Conservation (phyloP, 352 stramenopile species). For the Globisporangium barbulae region DNA sequence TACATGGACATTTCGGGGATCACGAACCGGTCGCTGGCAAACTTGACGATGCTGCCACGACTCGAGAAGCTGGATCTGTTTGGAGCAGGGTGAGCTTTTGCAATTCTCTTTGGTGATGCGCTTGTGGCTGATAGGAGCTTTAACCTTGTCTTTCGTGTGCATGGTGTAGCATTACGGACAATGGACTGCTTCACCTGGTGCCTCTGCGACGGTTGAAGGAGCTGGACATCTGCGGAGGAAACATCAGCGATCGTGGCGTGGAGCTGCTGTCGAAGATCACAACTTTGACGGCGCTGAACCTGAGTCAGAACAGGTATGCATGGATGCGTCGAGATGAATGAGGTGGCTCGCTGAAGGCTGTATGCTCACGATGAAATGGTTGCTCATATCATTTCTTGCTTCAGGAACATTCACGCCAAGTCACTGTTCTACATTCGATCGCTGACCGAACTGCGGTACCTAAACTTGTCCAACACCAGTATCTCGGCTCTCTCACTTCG, state of each 20-base stretch:
- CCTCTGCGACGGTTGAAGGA: constrained; percentile 48
- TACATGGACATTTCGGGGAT: constrained; percentile 61
- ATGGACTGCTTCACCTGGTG: constrained; percentile 58
- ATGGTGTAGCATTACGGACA: constrained; percentile 57
- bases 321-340: background rate
- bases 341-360: background rate
- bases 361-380: background rate
- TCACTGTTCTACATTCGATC: constrained; percentile 55
- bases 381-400: background rate
- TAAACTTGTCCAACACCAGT: constrained; percentile 79
- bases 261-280: constrained; percentile 75
- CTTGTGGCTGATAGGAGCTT: background rate
- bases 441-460: constrained; percentile 49
- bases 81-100: constrained; percentile 49
- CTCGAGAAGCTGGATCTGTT: constrained; percentile 73
- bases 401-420: constrained; percentile 71
- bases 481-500: constrained; percentile 65
- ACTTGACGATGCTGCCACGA: constrained; percentile 46
- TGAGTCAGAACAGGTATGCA: constrained; percentile 74
- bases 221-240: constrained; percentile 64
- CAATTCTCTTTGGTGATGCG: background rate
- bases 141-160: background rate
- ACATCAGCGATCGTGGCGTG: constrained; percentile 65
- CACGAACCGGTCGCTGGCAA: constrained; percentile 55
- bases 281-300: constrained; percentile 67